Evolutionary conservation across 805 yeast species (phyloP), one percentile per base, ranked within the genome.

Genomic region (Torulaspora franciscae): DNA sequence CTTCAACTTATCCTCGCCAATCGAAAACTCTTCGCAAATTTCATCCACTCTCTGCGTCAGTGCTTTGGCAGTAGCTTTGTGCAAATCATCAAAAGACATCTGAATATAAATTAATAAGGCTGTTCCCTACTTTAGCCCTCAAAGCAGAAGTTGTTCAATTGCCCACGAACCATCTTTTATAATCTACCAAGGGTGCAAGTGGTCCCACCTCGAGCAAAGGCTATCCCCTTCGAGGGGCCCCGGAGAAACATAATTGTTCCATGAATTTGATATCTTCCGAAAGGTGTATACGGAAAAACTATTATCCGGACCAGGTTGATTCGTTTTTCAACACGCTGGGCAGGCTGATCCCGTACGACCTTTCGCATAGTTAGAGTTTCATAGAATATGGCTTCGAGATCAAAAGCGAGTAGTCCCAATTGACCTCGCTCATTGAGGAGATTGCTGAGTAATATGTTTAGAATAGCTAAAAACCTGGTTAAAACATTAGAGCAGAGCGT

Each of bases 391-490:
- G 22, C 22, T 19, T 19, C 5, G 22, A 5, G 22, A 19, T 19
- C 5, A 19, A 19, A 19, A 19, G 22, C 22, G 22, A 19, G 22
- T 19, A 19, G 5, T 19, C 5, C 5, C 22, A 19, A 19, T 19
- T 19, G 22, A 19, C 5, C 22, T 19, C 5, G 22, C 5, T 9
- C n/a, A 6, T 30, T 10, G 7, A 14, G 6, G 17, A 30, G 4
- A n/a, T 30, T 6, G 19, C 22, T 10, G 10, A 35, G 9, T n/a
- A 11, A n/a, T 3, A 70, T 79, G 84, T 77, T 79, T 62, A 77
- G 82, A 23, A 77, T 82, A 57, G 88, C 87, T 1, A 79, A 76
- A 53, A 78, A 75, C 48, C 56, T 82, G 32, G 88, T 81, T 11
- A 75, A 73, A 42, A 68, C 79, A 1, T 58, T 78, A 33, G 83